Evolutionary conservation across 805 yeast genomes (phyloP).

Genomic region (Candida vartiovaarae): DNA sequence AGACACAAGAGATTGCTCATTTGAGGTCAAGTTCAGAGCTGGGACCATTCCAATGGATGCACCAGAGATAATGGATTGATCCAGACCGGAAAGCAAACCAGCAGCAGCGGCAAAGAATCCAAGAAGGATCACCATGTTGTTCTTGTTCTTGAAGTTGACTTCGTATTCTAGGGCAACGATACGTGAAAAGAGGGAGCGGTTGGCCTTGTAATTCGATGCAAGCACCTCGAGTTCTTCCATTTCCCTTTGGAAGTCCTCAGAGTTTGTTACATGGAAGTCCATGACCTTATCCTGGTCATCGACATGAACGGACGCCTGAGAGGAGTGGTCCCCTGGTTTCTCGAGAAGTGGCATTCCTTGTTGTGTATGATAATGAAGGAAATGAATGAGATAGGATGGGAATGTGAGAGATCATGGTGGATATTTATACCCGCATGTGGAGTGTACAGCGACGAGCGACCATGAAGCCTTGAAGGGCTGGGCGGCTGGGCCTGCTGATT

Average conservation of each 20-base stretch:
- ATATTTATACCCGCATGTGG: too few relatives aligned
- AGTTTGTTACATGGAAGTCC: slow-evolving; percentile 12
- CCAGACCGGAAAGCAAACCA: slow-evolving; percentile 60
- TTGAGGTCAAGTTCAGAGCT: slow-evolving; percentile 32
- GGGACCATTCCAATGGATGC: slow-evolving; percentile 46
- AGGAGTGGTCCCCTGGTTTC: too few relatives aligned
- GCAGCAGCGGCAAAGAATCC: slow-evolving; percentile 57
- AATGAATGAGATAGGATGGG: too few relatives aligned
- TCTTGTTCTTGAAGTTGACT: slow-evolving; percentile 37
- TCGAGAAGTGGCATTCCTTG: too few relatives aligned
- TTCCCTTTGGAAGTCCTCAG: slow-evolving; percentile 32
- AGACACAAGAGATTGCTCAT: slow-evolving; percentile 46
- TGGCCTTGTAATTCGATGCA: slow-evolving; percentile 19
- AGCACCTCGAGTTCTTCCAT: slow-evolving; percentile 28
- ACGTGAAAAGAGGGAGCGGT: slow-evolving; percentile 32
- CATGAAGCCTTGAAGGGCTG: too few relatives aligned
- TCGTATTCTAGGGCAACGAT: slow-evolving; percentile 30
- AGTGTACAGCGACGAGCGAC: too few relatives aligned
- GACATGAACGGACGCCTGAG: too few relatives aligned
- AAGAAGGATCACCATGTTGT: slow-evolving; percentile 39
- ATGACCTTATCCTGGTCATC: slow-evolving; percentile 7
- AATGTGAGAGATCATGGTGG: too few relatives aligned
- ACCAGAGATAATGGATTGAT: slow-evolving; percentile 62
- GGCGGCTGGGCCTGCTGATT: too few relatives aligned
- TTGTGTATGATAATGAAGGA: too few relatives aligned